These are phyloP conservation scores for Allantophomopsis lycopodina DNA, from an alignment of 2,329 filamentous ascomycete species.

Conservation along the genomic window DNA sequence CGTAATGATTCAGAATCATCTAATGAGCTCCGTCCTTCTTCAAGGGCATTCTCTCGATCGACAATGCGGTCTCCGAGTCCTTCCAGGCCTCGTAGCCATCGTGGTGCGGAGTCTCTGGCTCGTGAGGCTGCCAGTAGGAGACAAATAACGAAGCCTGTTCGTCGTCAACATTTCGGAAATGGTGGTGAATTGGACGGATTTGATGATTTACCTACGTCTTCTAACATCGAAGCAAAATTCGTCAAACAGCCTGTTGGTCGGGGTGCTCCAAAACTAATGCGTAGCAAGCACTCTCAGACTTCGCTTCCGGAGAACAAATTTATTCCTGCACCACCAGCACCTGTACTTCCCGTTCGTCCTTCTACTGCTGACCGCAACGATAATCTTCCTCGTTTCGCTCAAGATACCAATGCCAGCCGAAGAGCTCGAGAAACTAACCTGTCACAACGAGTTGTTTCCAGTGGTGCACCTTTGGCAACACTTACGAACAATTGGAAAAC, in stretches of 20 bases:
- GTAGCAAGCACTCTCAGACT: slow-evolving; percentile 42
- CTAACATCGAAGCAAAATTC: slow-evolving; percentile 66
- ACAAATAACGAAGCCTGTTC: slow-evolving; percentile 59
- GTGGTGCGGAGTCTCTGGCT: slow-evolving; percentile 24
- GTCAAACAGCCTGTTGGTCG: slow-evolving; percentile 64
- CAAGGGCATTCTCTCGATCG: slow-evolving; percentile 42
- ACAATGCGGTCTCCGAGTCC: slow-evolving; percentile 44
- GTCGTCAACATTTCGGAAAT: slow-evolving; percentile 69
- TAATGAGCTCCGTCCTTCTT: slow-evolving; percentile 39
- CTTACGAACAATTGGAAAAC: slow-evolving; percentile 23
- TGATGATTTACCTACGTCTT: slow-evolving; percentile 87
- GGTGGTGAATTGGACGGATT: slow-evolving; percentile 87
- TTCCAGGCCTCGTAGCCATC: slow-evolving; percentile 28
- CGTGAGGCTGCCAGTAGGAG: slow-evolving; percentile 43
- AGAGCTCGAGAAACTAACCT: slow-evolving; percentile 49
- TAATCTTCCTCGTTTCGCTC: slow-evolving; percentile 46
- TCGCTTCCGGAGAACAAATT: slow-evolving; percentile 36
- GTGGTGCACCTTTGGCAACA: slow-evolving; percentile 34
- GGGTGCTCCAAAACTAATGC: slow-evolving; percentile 50
- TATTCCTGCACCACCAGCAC: slow-evolving; percentile 28
- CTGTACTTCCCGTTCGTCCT: slow-evolving; percentile 41
- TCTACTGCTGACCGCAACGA: slow-evolving; percentile 28
- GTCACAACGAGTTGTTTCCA: slow-evolving; percentile 41
- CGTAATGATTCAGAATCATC: slow-evolving; percentile 73
- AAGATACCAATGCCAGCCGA: slow-evolving; percentile 50